These are phyloP conservation scores for Chaetomium fimeti DNA, from an alignment of 495 filamentous ascomycete species.

Conservation along the genomic window DNA sequence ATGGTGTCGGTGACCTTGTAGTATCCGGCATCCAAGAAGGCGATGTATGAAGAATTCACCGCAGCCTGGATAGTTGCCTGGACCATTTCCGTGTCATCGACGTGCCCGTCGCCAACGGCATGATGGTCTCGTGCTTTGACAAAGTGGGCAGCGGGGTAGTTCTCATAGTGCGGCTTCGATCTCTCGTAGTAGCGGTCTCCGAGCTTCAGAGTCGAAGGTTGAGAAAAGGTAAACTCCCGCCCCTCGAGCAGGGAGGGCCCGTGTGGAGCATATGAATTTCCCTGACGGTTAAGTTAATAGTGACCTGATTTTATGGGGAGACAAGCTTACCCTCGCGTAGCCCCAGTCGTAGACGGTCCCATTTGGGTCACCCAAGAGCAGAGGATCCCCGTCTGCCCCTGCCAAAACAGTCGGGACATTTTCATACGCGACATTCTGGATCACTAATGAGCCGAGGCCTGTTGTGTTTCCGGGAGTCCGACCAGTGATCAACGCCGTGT, in stretches of 20 bases:
- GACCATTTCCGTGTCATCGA: constrained; percentile 36
- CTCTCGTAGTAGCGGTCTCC: constrained; percentile 58
- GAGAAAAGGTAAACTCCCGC: constrained; percentile 23
- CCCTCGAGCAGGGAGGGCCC: constrained; percentile 29
- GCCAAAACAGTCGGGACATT: constrained; percentile 56
- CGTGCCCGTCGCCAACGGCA: constrained; percentile 34
- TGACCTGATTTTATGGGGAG: background rate
- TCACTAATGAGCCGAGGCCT: constrained; percentile 64
- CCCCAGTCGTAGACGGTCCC: constrained; percentile 28
- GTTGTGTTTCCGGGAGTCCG: constrained; percentile 57
- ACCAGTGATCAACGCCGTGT: constrained; percentile 59
- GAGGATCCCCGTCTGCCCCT: constrained; percentile 43
- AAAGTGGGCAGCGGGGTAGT: constrained; percentile 41
- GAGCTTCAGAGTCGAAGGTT: constrained; percentile 33
- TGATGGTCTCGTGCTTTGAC: constrained; percentile 30
- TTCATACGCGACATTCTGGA: constrained; percentile 72
- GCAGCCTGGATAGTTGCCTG: constrained; percentile 28
- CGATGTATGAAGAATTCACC: constrained; percentile 45
- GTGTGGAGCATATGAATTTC: constrained; percentile 28
- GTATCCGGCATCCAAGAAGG: constrained; percentile 63
- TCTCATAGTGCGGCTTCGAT: constrained; percentile 66
- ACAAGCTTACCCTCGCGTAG: constrained; percentile 43
- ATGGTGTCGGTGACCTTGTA: constrained; percentile 45
- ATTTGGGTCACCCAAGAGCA: constrained; percentile 43
- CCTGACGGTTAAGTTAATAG: constrained; percentile 23